Percentiles rank a stretch among this genome's conserved stretches.
Conservation (phyloP, 2,329 filamentous ascomycete genomes). For the Dactylellina haptotyla region DNA sequence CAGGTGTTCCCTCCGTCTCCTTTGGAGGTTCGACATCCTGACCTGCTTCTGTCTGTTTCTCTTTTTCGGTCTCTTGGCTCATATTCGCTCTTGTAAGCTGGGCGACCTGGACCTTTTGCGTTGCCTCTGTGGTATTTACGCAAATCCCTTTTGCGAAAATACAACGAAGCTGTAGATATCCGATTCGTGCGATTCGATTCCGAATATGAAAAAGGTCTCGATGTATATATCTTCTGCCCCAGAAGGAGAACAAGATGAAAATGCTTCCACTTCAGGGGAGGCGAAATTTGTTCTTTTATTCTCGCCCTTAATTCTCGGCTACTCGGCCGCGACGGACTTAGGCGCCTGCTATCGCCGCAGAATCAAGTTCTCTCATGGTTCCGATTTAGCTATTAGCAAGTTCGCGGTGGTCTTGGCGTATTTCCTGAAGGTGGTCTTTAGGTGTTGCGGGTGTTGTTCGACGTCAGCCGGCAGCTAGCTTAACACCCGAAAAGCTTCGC, state of each 20-base stretch:
- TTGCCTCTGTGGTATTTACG: constrained; percentile 44
- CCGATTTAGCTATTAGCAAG: no score
- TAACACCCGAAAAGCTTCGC: constrained; percentile 4
- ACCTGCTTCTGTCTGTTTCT: constrained; percentile 15
- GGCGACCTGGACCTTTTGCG: constrained; percentile 7
- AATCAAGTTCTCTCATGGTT: constrained; percentile 4
- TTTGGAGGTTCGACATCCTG: background rate
- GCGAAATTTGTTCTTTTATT: constrained; percentile 6
- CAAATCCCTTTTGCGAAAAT: no score
- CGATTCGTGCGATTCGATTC: no score
- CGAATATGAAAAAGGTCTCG: no score
- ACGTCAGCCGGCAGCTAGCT: constrained; percentile 5
- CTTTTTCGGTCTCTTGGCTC: constrained; percentile 5
- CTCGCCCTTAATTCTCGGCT: constrained; percentile 15
- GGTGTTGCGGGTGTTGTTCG: no score
- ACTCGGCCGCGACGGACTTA: constrained; percentile 46
- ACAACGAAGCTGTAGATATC: no score
- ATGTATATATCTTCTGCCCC: background rate
- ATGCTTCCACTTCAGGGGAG: background rate
- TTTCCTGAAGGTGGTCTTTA: no score
- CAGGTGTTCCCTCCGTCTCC: background rate
- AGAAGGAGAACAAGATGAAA: background rate
- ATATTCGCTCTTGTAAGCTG: background rate
- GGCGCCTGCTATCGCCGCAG: constrained; percentile 28
- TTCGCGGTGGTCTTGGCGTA: constrained; percentile 28